Conservation (phyloP, 169 alveolate species). For the Perkinsus marinus region DNA sequence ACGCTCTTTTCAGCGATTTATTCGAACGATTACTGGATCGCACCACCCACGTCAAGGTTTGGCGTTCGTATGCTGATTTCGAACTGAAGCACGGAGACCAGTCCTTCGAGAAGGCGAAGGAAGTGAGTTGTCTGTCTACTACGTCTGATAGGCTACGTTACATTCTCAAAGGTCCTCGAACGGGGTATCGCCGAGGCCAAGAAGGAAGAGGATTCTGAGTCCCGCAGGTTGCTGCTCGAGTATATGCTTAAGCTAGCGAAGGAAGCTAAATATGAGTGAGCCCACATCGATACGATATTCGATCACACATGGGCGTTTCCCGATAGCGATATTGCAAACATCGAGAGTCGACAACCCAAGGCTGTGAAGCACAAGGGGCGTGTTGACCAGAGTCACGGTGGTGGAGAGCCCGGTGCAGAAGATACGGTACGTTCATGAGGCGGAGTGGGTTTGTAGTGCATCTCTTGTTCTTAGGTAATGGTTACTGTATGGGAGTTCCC, state of each 20-base stretch:
- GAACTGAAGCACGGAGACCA: constrained; percentile 14
- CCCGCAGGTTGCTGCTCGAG: background rate
- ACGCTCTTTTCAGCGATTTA: constrained; percentile 14
- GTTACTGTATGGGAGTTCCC: too few species aligned
- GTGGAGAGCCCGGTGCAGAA: background rate
- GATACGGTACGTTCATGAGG: background rate
- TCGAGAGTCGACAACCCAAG: background rate
- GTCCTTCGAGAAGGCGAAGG: background rate
- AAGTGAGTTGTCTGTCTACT: background rate
- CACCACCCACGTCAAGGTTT: constrained; percentile 55
- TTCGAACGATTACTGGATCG: constrained; percentile 38
- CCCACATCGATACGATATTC: background rate
- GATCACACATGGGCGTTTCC: too few species aligned
- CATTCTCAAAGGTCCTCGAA: background rate
- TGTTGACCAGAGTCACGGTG: background rate
- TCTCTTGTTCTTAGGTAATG: too few species aligned
- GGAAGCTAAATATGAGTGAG: background rate
- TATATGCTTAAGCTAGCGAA: background rate
- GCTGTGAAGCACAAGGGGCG: background rate
- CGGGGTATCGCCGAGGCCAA: background rate
- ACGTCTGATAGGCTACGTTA: too few species aligned
- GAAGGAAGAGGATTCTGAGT: background rate
- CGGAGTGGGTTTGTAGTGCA: too few species aligned
- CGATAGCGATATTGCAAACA: background rate
- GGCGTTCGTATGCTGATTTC: constrained; percentile 48